A percentile compares a stretch with the other conserved stretches of the same genome.
These are phyloP conservation scores for Dichomitus squalens DNA, from an alignment of 1,284 basidiomycete species.

Conservation along the genomic window DNA sequence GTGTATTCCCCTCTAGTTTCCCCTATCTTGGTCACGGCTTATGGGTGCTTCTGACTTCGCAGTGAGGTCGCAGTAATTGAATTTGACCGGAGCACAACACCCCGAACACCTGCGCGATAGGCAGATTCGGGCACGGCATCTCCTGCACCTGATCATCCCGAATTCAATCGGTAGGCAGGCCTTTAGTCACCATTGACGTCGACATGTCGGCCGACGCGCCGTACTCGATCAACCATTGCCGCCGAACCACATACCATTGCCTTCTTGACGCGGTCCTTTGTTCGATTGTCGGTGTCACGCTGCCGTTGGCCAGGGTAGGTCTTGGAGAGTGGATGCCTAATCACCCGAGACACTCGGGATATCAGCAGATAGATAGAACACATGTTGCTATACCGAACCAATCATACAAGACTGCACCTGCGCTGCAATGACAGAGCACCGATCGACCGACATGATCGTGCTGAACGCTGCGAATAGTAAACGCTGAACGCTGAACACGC, in stretches of 20 bases:
- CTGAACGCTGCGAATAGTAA: background rate
- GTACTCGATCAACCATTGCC: background rate
- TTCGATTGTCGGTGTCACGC: too few species aligned
- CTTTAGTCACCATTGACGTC: background rate
- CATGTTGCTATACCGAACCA: too few species aligned
- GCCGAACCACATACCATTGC: background rate
- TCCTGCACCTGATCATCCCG: background rate
- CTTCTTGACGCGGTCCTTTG: background rate
- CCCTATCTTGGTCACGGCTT: too few species aligned
- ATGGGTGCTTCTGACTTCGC: too few species aligned
- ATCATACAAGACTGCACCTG: too few species aligned
- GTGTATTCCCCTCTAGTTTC: too few species aligned
- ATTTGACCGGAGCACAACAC: too few species aligned
- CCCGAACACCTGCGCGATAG: background rate
- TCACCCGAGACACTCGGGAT: too few species aligned
- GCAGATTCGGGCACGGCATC: background rate
- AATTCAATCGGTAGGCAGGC: background rate
- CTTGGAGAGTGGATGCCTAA: too few species aligned
- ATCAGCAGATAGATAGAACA: too few species aligned
- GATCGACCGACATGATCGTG: background rate
- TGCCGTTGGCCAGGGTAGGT: too few species aligned
- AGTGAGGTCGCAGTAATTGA: too few species aligned
- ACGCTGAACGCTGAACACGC: background rate
- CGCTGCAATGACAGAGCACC: background rate
- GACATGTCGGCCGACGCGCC: background rate